phyloP scores from a whole-genome alignment of 441 rosid species.

The Pelargonium myrrhifolium region DNA sequence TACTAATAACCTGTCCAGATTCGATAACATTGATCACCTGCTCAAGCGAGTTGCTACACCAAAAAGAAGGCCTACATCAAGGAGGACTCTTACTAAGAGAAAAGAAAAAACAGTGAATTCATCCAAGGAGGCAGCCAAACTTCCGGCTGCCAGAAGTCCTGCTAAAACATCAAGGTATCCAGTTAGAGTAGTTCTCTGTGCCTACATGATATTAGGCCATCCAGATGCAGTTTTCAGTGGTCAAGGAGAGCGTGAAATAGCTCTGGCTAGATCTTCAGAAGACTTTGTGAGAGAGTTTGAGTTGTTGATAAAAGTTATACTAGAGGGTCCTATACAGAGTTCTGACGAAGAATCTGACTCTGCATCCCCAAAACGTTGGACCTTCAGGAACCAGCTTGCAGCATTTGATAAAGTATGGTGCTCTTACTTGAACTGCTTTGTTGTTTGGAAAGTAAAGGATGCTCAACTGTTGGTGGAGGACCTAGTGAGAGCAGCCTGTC shows the following conservation, averaged over 20 bases:
- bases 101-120: conserved; percentile 37
- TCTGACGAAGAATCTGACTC: conserved; percentile 44
- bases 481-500: conserved; percentile 94
- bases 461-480: conserved; percentile 81
- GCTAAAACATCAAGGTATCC: conserved; percentile 60
- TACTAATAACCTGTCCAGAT: conserved; percentile 23
- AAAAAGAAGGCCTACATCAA: conserved; percentile 40
- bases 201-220: conserved; percentile 88
- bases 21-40: conserved; percentile 82
- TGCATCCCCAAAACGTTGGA: conserved; percentile 37
- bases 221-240: conserved; percentile 92
- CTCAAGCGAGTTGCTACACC: conserved; percentile 75
- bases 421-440: conserved; percentile 70
- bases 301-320: conserved; percentile 55
- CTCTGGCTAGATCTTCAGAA: conserved; percentile 60
- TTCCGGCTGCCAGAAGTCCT: conserved; percentile 29
- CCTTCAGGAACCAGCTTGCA: conserved; percentile 68
- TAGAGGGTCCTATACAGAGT: conserved; percentile 60
- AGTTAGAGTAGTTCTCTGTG: conserved; percentile 77
- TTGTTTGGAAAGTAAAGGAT: conserved; percentile 92
- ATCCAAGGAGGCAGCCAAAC: conserved; percentile 25
- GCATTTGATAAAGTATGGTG: conserved; percentile 86
- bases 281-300: conserved; percentile 63
- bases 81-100: conserved; percentile 37
- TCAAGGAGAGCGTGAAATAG: conserved; percentile 72